Percentiles rank a stretch among this genome's conserved stretches.
Evolutionary conservation across 257 asterid genomes (phyloP).

Genomic region (Hygrophila difformis): DNA sequence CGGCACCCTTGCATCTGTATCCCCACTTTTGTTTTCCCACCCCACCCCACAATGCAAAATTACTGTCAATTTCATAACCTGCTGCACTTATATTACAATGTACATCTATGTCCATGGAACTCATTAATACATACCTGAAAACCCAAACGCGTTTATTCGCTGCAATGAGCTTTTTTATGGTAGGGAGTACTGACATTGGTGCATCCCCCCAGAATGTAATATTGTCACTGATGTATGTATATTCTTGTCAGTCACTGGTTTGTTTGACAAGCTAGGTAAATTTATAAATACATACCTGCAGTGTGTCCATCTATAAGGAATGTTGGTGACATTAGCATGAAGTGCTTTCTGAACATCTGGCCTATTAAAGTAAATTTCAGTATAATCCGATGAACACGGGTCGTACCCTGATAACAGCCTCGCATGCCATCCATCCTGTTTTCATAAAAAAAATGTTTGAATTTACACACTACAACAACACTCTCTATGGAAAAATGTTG

Average conservation of each 20-base stretch:
- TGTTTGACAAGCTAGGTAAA: too few relatives aligned
- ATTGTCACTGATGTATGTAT: slow-evolving; percentile 31
- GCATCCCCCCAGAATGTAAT: slow-evolving; percentile 42
- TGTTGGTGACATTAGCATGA: background rate
- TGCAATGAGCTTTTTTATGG: slow-evolving; percentile 35
- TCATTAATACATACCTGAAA: slow-evolving; percentile 39
- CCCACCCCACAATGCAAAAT: too few relatives aligned
- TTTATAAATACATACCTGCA: too few relatives aligned
- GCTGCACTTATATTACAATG: too few relatives aligned
- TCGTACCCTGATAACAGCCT: slow-evolving; percentile 1
- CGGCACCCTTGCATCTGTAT: slow-evolving; percentile 69
- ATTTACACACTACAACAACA: too few relatives aligned
- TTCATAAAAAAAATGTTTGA: too few relatives aligned
- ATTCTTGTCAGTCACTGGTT: too few relatives aligned
- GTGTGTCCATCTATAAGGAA: background rate
- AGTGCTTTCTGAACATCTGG: slow-evolving; percentile 9
- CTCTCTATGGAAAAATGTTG: too few relatives aligned
- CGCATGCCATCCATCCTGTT: background rate
- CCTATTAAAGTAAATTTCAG: slow-evolving; percentile 4
- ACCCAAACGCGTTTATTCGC: slow-evolving; percentile 62
- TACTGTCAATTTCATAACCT: background rate
- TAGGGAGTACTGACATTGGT: slow-evolving; percentile 52
- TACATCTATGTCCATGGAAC: too few relatives aligned
- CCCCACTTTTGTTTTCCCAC: slow-evolving; percentile 41
- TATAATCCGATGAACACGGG: background rate